phyloP scores from a whole-genome alignment of 2,329 filamentous ascomycete species.

The Cercospora citrullina region DNA sequence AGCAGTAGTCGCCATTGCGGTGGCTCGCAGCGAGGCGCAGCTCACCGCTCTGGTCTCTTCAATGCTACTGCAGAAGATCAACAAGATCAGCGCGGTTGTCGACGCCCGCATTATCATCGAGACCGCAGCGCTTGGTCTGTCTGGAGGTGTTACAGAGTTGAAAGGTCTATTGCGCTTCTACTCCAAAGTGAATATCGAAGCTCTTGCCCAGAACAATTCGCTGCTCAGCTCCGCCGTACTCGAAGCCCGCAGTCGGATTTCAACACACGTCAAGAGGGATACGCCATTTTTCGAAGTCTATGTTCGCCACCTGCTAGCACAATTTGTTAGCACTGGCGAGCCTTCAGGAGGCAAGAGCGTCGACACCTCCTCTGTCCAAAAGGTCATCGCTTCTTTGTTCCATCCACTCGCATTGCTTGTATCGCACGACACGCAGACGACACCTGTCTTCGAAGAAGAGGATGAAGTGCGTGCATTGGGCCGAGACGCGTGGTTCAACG shows the following conservation, averaged over 20 bases:
- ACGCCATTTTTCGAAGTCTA: slow-evolving; percentile 82
- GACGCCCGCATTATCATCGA: slow-evolving; percentile 85
- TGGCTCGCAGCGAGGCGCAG: slow-evolving; percentile 78
- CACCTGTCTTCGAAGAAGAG: slow-evolving; percentile 51
- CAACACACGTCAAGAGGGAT: slow-evolving; percentile 64
- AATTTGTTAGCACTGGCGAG: slow-evolving; percentile 87
- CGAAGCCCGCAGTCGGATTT: slow-evolving; percentile 77
- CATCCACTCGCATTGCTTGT: slow-evolving; percentile 85
- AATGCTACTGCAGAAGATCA: slow-evolving; percentile 94
- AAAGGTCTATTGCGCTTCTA: slow-evolving; percentile 83
- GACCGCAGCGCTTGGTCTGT: slow-evolving; percentile 73
- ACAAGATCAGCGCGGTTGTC: slow-evolving; percentile 75
- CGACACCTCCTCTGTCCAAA: slow-evolving; percentile 71
- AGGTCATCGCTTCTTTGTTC: slow-evolving; percentile 83
- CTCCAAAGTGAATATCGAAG: slow-evolving; percentile 70
- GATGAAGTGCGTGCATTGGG: slow-evolving; percentile 57
- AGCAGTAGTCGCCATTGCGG: slow-evolving; percentile 87
- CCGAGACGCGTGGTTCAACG: slow-evolving; percentile 97
- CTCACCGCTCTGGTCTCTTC: slow-evolving; percentile 91
- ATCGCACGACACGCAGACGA: slow-evolving; percentile 56
- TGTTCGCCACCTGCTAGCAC: slow-evolving; percentile 77
- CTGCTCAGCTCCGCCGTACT: slow-evolving; percentile 71
- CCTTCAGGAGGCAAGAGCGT: slow-evolving; percentile 55
- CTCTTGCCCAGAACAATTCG: slow-evolving; percentile 67
- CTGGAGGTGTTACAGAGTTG: slow-evolving; percentile 78